These are phyloP conservation scores for Apiotrichum akiyoshidainum DNA, from an alignment of 1,284 basidiomycete genomes.

Conservation along the genomic window DNA sequence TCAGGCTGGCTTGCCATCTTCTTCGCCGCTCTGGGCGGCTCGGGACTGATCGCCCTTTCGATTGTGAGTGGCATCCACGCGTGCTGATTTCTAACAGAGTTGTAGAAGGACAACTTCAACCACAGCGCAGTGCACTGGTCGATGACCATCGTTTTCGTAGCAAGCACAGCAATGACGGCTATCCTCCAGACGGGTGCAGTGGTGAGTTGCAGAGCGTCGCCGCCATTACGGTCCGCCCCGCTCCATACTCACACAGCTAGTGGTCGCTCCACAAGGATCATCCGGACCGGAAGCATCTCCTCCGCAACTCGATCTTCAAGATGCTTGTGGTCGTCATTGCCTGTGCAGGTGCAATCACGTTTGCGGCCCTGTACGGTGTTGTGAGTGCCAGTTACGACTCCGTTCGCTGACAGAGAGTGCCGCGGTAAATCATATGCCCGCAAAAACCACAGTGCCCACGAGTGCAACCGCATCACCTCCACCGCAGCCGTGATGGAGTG, in stretches of 20 bases:
- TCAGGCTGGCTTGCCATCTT: conserved; percentile 52
- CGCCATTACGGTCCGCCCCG: background rate
- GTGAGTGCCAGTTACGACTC: conserved; percentile 22
- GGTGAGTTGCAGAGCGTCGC: conserved; percentile 30
- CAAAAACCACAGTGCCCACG: conserved; percentile 19
- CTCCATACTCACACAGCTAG: conserved; percentile 9
- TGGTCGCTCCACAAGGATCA: conserved; percentile 52
- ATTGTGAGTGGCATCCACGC: conserved; percentile 30
- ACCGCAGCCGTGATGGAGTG: conserved; percentile 53
- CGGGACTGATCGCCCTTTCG: conserved; percentile 52
- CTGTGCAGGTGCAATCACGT: conserved; percentile 51
- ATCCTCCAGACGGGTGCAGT: conserved; percentile 54
- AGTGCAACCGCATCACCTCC: conserved; percentile 52
- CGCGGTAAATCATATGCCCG: conserved; percentile 27
- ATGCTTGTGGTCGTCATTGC: conserved; percentile 51
- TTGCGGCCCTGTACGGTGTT: conserved; percentile 50
- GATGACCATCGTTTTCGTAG: conserved; percentile 54
- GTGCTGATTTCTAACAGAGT: conserved; percentile 23
- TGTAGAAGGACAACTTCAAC: conserved; percentile 45
- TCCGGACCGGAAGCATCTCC: conserved; percentile 50
- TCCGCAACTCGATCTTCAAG: conserved; percentile 53
- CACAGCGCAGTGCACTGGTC: conserved; percentile 54
- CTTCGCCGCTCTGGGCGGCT: conserved; percentile 51
- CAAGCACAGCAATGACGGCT: conserved; percentile 53
- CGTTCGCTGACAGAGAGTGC: conserved; percentile 27